Conservation (phyloP, 768 basidiomycete species). For the Pleurotus cornucopiae region DNA sequence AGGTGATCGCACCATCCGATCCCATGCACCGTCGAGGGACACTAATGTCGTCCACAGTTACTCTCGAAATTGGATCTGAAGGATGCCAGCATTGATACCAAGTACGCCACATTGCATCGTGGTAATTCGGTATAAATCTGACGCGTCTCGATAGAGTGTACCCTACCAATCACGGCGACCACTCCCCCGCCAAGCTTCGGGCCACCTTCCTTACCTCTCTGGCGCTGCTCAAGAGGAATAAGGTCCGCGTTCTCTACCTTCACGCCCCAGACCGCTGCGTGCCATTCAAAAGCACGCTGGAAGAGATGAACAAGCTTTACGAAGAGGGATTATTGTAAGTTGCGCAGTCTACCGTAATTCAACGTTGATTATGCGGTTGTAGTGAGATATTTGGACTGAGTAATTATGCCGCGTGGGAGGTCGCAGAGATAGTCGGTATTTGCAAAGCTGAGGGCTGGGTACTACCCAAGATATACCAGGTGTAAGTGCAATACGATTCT, state of each 20-base stretch:
- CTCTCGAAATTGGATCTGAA: constrained; percentile 36
- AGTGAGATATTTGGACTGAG: constrained; percentile 46
- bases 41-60: constrained; percentile 14
- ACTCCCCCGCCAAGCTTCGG: constrained; percentile 31
- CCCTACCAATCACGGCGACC: constrained; percentile 37
- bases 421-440: constrained; percentile 43
- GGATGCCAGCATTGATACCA: constrained; percentile 42
- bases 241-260: constrained; percentile 41
- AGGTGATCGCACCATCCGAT: constrained; percentile 20
- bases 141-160: constrained; percentile 27
- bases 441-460: constrained; percentile 40
- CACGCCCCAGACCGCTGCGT: constrained; percentile 44
- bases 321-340: constrained; percentile 32
- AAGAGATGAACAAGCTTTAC: constrained; percentile 34
- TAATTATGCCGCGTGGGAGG: constrained; percentile 46
- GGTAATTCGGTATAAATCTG: too few species aligned
- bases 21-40: constrained; percentile 10
- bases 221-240: constrained; percentile 28
- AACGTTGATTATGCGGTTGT: neutral
- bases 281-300: constrained; percentile 40
- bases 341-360: neutral
- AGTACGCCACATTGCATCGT: constrained; percentile 23
- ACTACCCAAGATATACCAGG: constrained; percentile 40
- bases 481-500: neutral
- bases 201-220: constrained; percentile 36